These are phyloP conservation scores for Lecanosticta acicola DNA, from an alignment of 2,329 filamentous ascomycete genomes.

Conservation along the genomic window DNA sequence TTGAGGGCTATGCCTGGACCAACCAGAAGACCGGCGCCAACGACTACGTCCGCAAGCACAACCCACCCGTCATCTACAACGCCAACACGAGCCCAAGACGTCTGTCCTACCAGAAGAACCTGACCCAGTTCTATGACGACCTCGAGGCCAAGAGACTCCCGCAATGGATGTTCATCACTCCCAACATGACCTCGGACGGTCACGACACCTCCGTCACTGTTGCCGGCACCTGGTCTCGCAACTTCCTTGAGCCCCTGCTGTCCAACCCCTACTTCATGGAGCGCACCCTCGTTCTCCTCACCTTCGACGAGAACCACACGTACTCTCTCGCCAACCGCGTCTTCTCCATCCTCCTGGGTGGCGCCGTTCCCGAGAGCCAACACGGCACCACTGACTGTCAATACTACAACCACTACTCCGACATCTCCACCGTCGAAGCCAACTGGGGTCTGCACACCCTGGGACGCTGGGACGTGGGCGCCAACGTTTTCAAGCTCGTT, in stretches of 20 bases:
- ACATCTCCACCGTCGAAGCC: conserved; percentile 41
- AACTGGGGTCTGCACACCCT: conserved; percentile 44
- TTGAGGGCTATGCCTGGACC: conserved; percentile 56
- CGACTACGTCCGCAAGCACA: conserved; percentile 72
- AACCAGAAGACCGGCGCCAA: conserved; percentile 63
- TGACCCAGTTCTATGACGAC: conserved; percentile 63
- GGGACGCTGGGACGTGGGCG: conserved; percentile 44
- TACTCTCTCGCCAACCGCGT: conserved; percentile 64
- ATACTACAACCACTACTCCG: conserved; percentile 50
- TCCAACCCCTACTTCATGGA: conserved; percentile 65
- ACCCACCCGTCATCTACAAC: conserved; percentile 59
- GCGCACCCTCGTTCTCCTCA: conserved; percentile 68
- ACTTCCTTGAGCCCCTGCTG: conserved; percentile 66
- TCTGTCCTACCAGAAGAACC: conserved; percentile 66
- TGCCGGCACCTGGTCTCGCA: conserved; percentile 62
- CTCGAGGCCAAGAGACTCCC: conserved; percentile 58
- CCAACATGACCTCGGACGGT: conserved; percentile 70
- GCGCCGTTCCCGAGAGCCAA: conserved; percentile 60
- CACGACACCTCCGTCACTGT: conserved; percentile 68
- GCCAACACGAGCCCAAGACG: conserved; percentile 55
- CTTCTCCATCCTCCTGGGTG: conserved; percentile 66
- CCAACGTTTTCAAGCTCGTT: conserved; percentile 41
- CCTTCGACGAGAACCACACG: conserved; percentile 68
- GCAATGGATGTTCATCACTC: conserved; percentile 64
- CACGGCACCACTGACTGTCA: conserved; percentile 62